Evolutionary conservation across 2,329 filamentous ascomycete genomes (phyloP).

Genomic region (Hirsutella thompsonii): DNA sequence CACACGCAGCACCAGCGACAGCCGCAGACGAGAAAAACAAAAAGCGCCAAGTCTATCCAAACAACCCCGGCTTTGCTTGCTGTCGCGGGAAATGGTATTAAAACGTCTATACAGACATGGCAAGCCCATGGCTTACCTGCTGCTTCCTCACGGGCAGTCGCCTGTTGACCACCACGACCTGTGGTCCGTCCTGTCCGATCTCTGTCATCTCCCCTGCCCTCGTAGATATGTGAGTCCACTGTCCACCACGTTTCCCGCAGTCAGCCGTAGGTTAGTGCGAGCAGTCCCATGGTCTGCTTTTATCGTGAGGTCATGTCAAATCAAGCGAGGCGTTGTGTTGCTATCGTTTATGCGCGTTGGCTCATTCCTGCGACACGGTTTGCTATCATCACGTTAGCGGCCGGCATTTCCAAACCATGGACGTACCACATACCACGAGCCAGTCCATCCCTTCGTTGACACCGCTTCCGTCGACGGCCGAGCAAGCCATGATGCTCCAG

Average conservation of each 20-base stretch:
- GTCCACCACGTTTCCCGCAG: too few species aligned
- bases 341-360: slow-evolving; percentile 5
- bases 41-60: neutral
- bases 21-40: neutral
- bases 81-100: neutral
- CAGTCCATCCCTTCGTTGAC: slow-evolving; percentile 98
- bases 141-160: too few species aligned
- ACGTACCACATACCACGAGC: slow-evolving; percentile 62
- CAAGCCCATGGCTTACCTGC: neutral
- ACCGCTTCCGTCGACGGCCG: slow-evolving; percentile 87
- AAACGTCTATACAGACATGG: neutral
- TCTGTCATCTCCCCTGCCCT: too few species aligned
- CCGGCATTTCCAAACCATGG: neutral
- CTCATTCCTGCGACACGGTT: slow-evolving; percentile 23
- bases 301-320: slow-evolving; percentile 19
- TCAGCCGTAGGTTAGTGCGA: too few species aligned
- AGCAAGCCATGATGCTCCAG: slow-evolving; percentile 98
- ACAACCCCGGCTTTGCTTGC: neutral
- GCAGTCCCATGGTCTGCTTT: slow-evolving; percentile 8
- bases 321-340: slow-evolving; percentile 11
- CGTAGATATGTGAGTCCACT: too few species aligned
- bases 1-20: too few species aligned
- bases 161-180: too few species aligned
- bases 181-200: too few species aligned
- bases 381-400: slow-evolving; percentile 12